These are phyloP conservation scores for Magnolia sinica DNA, from an alignment of 164 flowering plant genomes.

Conservation along the genomic window DNA sequence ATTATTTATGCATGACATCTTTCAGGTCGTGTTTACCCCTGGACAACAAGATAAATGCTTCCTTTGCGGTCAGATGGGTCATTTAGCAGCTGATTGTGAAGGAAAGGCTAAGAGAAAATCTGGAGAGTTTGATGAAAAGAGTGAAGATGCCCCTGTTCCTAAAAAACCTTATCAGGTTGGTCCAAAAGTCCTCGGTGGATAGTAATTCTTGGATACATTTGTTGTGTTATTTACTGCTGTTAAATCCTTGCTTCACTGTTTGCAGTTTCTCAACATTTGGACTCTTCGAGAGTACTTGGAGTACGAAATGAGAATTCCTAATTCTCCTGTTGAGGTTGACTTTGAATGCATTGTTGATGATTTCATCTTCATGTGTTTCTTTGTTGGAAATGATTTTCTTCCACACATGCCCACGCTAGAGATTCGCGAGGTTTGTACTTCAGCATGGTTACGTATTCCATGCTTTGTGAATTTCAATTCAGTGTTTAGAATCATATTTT, in stretches of 20 bases:
- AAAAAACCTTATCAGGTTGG: slow-evolving; percentile 93
- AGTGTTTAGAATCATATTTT: no score
- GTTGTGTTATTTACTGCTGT: background rate
- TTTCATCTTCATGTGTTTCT: slow-evolving; percentile 93
- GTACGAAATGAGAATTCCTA: slow-evolving; percentile 77
- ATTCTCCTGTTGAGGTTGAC: slow-evolving; percentile 72
- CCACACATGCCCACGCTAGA: slow-evolving; percentile 99
- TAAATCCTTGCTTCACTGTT: background rate
- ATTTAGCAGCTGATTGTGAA: slow-evolving; percentile 91
- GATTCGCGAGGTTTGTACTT: slow-evolving; percentile 84
- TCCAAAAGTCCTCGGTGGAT: background rate
- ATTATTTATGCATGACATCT: background rate
- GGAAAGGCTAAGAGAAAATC: slow-evolving; percentile 90
- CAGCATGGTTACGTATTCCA: background rate
- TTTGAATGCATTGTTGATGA: slow-evolving; percentile 87
- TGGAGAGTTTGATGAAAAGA: slow-evolving; percentile 95
- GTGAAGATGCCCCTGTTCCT: slow-evolving; percentile 42
- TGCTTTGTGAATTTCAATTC: no score
- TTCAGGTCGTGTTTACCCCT: slow-evolving; percentile 83
- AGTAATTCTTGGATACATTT: background rate
- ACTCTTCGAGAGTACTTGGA: slow-evolving; percentile 91
- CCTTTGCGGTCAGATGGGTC: slow-evolving; percentile 94
- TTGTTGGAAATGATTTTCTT: slow-evolving; percentile 96
- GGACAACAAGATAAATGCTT: slow-evolving; percentile 98
- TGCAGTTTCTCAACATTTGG: slow-evolving; percentile 95